Conservation (phyloP, 495 filamentous ascomycete species). For the Annulohypoxylon maeteangense region DNA sequence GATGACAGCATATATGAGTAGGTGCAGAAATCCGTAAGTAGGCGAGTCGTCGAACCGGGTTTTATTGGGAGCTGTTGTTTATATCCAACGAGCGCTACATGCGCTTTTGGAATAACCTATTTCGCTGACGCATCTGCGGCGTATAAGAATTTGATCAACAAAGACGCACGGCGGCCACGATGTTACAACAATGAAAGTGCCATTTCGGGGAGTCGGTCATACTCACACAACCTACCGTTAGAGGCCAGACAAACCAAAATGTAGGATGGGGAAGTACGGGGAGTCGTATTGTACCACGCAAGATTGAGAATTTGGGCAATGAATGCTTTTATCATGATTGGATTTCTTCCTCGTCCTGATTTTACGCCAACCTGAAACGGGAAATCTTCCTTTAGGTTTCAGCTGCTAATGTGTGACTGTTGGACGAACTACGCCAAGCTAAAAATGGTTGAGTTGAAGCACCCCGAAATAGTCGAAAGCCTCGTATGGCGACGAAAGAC, state of each 20-base stretch:
- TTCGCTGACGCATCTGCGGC: background rate
- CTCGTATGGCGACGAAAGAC: constrained; percentile 5
- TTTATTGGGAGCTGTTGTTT: background rate
- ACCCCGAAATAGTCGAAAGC: constrained; percentile 19
- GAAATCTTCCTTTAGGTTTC: background rate
- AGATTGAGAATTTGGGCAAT: constrained; percentile 9
- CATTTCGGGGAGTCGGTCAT: constrained; percentile 34
- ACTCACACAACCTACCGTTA: constrained; percentile 7
- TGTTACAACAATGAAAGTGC: constrained; percentile 3
- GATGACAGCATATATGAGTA: background rate
- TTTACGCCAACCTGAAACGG: constrained; percentile 15
- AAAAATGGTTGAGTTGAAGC: constrained; percentile 12
- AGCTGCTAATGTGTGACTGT: constrained; percentile 7
- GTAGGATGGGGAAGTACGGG: constrained; percentile 3
- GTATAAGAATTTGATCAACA: constrained; percentile 5
- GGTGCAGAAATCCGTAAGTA: background rate
- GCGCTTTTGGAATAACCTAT: constrained; percentile 22
- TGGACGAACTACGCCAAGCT: constrained; percentile 6
- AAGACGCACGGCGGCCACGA: background rate
- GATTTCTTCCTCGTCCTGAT: constrained; percentile 17
- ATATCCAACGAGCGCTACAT: constrained; percentile 18
- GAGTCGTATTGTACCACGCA: constrained; percentile 20
- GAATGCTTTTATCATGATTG: constrained; percentile 17
- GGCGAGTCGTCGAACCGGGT: background rate
- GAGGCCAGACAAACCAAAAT: constrained; percentile 23